Evolutionary conservation across 2,329 filamentous ascomycete genomes (phyloP).

Genomic region (Trichoderma asperellum): DNA sequence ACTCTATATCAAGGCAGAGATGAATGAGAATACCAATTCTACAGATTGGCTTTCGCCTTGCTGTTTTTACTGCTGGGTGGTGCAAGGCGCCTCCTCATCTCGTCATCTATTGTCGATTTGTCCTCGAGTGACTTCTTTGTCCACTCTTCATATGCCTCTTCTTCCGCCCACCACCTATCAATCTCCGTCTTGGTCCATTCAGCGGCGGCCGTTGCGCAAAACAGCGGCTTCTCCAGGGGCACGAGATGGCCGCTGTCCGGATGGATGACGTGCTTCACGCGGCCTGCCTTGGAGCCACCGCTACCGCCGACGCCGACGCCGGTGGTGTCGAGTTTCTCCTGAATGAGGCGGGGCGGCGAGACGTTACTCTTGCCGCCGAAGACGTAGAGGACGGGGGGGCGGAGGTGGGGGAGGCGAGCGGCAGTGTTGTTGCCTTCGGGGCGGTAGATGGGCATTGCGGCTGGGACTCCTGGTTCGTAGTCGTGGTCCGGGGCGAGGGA

Average conservation of each 20-base stretch:
- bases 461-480: constrained; percentile 45
- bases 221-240: constrained; percentile 74
- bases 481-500: constrained; percentile 56
- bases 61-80: constrained; percentile 30
- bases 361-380: constrained; percentile 66
- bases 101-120: constrained; percentile 56
- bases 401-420: constrained; percentile 59
- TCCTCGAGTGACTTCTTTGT: constrained; percentile 51
- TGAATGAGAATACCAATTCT: background rate
- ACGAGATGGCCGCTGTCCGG: constrained; percentile 75
- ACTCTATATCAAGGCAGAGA: background rate
- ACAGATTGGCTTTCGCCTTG: constrained; percentile 28
- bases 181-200: constrained; percentile 63
- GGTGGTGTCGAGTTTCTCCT: constrained; percentile 66
- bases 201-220: constrained; percentile 65
- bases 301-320: constrained; percentile 70
- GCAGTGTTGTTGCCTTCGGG: constrained; percentile 64
- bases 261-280: constrained; percentile 68
- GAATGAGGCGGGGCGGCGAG: constrained; percentile 53
- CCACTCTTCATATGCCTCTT: constrained; percentile 62
- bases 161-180: constrained; percentile 59
- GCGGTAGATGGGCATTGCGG: constrained; percentile 65
- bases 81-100: constrained; percentile 58
- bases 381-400: constrained; percentile 70
- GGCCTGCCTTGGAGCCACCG: constrained; percentile 64